These are phyloP conservation scores for Arachis stenosperma DNA, from an alignment of 306 rosid genomes.

Conservation along the genomic window DNA sequence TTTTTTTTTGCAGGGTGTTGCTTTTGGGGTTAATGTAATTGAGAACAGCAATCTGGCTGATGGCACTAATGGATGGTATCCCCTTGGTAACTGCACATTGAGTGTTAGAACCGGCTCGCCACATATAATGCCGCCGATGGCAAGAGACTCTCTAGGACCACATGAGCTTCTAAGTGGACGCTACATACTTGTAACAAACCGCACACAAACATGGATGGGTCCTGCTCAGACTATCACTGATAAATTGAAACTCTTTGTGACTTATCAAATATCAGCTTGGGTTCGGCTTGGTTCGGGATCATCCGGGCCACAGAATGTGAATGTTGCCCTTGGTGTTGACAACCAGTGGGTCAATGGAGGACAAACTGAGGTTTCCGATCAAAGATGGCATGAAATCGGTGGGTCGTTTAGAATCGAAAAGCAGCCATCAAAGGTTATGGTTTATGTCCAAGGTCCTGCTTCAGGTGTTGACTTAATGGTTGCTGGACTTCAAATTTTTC, in stretches of 20 bases:
- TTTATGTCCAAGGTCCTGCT: slow-evolving; percentile 91
- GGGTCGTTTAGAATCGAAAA: slow-evolving; percentile 95
- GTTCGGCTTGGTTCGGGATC: slow-evolving; percentile 78
- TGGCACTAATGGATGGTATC: slow-evolving; percentile 85
- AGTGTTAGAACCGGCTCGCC: slow-evolving; percentile 85
- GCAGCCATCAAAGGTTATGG: slow-evolving; percentile 86
- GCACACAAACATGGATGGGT: slow-evolving; percentile 96
- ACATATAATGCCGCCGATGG: slow-evolving; percentile 88
- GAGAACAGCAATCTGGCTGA: slow-evolving; percentile 78
- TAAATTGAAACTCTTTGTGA: slow-evolving; percentile 74
- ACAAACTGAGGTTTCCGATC: slow-evolving; percentile 67
- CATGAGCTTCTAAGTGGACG: slow-evolving; percentile 77
- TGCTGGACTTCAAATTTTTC: slow-evolving; percentile 92
- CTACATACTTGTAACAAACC: slow-evolving; percentile 71
- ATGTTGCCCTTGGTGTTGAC: slow-evolving; percentile 86
- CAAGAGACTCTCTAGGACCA: slow-evolving; percentile 90
- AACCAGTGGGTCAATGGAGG: slow-evolving; percentile 97
- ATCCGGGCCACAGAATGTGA: slow-evolving; percentile 78
- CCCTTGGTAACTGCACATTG: slow-evolving; percentile 84
- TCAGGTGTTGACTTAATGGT: slow-evolving; percentile 86
- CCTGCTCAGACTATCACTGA: slow-evolving; percentile 92
- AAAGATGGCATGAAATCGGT: slow-evolving; percentile 88
- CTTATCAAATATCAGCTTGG: slow-evolving; percentile 97
- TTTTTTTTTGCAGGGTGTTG: slow-evolving; percentile 58
- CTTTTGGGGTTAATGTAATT: slow-evolving; percentile 76